Evolutionary conservation across 345 rosid species (phyloP).

Genomic region (Iberis pinnata): DNA sequence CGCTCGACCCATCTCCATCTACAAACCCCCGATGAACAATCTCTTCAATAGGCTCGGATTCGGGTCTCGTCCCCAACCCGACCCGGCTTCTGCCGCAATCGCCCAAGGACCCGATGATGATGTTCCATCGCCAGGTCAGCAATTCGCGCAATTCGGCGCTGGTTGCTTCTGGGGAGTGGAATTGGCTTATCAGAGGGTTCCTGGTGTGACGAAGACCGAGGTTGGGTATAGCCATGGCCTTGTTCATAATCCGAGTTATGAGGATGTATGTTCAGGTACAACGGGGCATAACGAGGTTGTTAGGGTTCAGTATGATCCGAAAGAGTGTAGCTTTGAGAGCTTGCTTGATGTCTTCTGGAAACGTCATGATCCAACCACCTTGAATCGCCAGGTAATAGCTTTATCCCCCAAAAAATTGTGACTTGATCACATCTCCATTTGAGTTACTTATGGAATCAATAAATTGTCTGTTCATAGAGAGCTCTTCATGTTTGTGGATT

Average conservation of each 20-base stretch:
- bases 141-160: conserved; percentile 78
- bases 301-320: conserved; percentile 71
- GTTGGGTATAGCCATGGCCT: conserved; percentile 86
- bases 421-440: conserved; percentile 4
- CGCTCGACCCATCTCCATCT: conserved; percentile 24
- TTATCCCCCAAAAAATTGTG: neutral
- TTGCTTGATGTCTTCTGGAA: conserved; percentile 73
- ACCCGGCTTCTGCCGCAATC: conserved; percentile 31
- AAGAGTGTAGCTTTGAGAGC: conserved; percentile 40
- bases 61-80: conserved; percentile 29
- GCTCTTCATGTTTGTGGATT: neutral
- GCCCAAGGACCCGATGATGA: conserved; percentile 63
- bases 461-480: neutral
- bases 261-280: conserved; percentile 53
- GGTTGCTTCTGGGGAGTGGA: conserved; percentile 98
- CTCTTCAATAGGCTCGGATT: conserved; percentile 30
- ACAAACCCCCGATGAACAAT: conserved; percentile 31
- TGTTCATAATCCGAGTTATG: conserved; percentile 53
- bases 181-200: conserved; percentile 66
- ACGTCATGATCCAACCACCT: conserved; percentile 74
- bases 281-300: conserved; percentile 82
- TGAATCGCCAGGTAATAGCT: conserved; percentile 67
- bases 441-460: neutral
- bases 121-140: conserved; percentile 41
- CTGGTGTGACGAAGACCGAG: conserved; percentile 64